These are phyloP conservation scores for Eucalyptus erythrocorys DNA, from an alignment of 345 rosid genomes.

Conservation along the genomic window DNA sequence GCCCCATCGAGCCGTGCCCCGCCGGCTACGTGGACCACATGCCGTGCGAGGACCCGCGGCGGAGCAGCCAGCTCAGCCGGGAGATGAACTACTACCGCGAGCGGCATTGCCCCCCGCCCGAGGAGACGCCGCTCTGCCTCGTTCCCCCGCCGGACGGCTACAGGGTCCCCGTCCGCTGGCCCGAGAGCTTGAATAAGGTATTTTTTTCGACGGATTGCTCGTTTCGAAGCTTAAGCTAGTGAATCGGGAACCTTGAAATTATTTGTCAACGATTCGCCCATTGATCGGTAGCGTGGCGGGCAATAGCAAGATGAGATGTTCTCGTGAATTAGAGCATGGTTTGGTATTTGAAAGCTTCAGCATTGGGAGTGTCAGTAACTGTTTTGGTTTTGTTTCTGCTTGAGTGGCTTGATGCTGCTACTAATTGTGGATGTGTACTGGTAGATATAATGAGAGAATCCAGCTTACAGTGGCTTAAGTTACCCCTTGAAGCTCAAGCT, in stretches of 20 bases:
- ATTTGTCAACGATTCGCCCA: neutral
- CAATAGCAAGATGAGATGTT: neutral
- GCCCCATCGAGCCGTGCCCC: neutral
- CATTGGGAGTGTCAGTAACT: neutral
- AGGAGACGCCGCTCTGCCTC: slow-evolving; percentile 31
- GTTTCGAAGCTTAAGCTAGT: neutral
- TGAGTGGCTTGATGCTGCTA: neutral
- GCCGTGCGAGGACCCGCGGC: slow-evolving; percentile 42
- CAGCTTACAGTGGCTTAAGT: neutral
- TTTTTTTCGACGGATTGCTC: neutral
- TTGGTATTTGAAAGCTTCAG: neutral
- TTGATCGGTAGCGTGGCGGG: neutral
- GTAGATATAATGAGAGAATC: neutral
- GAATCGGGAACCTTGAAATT: neutral
- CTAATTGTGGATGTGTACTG: neutral
- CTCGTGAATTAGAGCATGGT: neutral
- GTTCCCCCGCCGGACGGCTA: slow-evolving; percentile 33
- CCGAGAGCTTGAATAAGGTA: slow-evolving; percentile 36
- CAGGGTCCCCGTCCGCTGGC: slow-evolving; percentile 33
- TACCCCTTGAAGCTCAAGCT: neutral
- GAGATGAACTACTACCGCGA: slow-evolving; percentile 38
- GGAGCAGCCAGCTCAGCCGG: slow-evolving; percentile 35
- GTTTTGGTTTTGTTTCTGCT: neutral
- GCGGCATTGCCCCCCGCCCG: slow-evolving; percentile 28
- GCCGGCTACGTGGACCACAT: slow-evolving; percentile 27